Evolutionary conservation across 495 filamentous ascomycete genomes (phyloP), one percentile per base, ranked within the genome.

Genomic region (Xylona heveae): DNA sequence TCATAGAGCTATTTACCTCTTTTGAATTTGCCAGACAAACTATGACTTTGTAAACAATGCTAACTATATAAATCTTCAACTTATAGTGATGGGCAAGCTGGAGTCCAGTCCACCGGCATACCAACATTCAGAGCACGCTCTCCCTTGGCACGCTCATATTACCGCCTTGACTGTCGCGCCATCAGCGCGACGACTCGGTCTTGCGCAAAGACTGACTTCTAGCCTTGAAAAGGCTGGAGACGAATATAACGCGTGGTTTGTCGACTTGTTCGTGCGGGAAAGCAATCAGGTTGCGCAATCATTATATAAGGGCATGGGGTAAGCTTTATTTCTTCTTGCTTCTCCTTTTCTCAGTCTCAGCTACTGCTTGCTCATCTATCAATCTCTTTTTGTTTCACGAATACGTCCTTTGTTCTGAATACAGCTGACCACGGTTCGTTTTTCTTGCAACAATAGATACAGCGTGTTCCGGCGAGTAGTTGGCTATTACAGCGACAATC

Each of bases 61-160:
- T 42, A 20, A 40, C 21, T n/a, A 6, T 14, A 17, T 16, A 14
- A 33, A 14, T 19, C 27, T 33, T 27, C 40, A 33, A 31, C 18
- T 25, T 24, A 26, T 37, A 93, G 88, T 97, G 43, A 85, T 95
- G 66, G 88, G 83, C 39, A 97, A 97, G 55, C 60, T 88, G 33
- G 90, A 95, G 58, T 73, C 81, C 42, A 82, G 82, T 21, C 83
- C 79, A 16, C 56, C 68, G 13, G 66, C 66, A 34, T 64, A 71
- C 50, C 54, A 64, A 30, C 66, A 68, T 44, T 80, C 74, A 31
- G 64, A 75, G 41, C 79, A 90, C 55, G 92, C 85, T 53, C 76
- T 85, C 13, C 84, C 90, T 16, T 95, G 81, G 78, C 88, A 95
- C 53, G 88, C 84, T 19, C 88, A 97, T 55, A 91, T 97, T 53